A percentile compares a stretch with the other conserved stretches of the same genome.
Conservation (phyloP, 495 filamentous ascomycete species). For the Cercophora newfieldiana region DNA sequence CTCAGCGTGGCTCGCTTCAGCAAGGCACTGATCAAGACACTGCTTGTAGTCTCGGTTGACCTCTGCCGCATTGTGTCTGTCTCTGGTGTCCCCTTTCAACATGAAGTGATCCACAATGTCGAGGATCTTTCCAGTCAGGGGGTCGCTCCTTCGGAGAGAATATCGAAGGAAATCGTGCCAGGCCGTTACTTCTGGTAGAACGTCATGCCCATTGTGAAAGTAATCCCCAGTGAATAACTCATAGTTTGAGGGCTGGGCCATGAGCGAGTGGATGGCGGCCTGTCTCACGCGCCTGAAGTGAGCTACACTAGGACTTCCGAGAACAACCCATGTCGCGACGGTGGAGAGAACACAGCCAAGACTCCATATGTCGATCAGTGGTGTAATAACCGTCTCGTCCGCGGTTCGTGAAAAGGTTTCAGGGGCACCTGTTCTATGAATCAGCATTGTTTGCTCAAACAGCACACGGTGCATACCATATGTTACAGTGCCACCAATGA, state of each 20-base stretch:
- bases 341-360: background rate
- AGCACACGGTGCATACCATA: background rate
- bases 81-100: background rate
- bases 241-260: background rate
- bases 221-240: background rate
- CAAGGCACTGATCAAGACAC: background rate
- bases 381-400: background rate
- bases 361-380: background rate
- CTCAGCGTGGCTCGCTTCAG: background rate
- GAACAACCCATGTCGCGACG: slow-evolving; percentile 8
- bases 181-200: slow-evolving; percentile 1
- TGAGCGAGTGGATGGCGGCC: background rate
- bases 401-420: background rate
- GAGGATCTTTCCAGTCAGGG: slow-evolving; percentile 2
- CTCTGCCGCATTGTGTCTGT: background rate
- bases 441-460: background rate
- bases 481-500: background rate
- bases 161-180: slow-evolving; percentile 1
- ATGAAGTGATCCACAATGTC: background rate
- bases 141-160: background rate
- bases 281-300: background rate
- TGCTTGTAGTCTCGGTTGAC: background rate
- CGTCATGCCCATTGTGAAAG: background rate
- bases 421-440: background rate
- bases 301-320: background rate